Conservation (phyloP, 2,329 filamentous ascomycete genomes). For the Fusarium domesticum region DNA sequence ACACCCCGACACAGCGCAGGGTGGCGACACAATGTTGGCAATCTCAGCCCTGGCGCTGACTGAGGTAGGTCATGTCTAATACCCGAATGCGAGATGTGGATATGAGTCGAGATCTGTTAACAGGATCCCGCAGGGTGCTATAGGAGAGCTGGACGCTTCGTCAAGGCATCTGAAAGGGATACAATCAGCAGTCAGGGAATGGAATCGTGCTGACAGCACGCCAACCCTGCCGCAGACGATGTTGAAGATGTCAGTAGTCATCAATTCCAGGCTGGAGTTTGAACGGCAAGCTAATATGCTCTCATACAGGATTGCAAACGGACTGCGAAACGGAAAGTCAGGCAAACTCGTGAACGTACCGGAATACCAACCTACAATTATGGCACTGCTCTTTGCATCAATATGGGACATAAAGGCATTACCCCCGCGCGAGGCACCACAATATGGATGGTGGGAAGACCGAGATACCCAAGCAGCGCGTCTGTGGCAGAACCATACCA, state of each 20-base stretch:
- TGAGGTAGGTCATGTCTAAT: constrained; percentile 34
- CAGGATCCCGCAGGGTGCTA: constrained; percentile 35
- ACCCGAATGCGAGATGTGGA: background rate
- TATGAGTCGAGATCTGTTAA: constrained; percentile 11
- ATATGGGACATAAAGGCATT: constrained; percentile 40
- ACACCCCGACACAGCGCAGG: constrained; percentile 36
- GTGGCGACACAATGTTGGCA: constrained; percentile 43
- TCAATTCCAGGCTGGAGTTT: constrained; percentile 7
- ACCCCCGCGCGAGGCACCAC: constrained; percentile 35
- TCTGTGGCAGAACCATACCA: constrained; percentile 38
- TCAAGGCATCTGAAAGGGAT: constrained; percentile 43
- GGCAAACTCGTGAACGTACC: constrained; percentile 40
- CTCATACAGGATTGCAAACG: constrained; percentile 38
- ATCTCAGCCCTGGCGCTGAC: constrained; percentile 44
- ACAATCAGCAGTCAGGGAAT: constrained; percentile 28
- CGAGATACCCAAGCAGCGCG: constrained; percentile 35
- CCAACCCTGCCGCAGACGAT: constrained; percentile 41
- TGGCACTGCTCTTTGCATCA: constrained; percentile 44
- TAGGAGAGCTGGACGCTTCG: constrained; percentile 43
- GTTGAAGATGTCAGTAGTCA: constrained; percentile 38
- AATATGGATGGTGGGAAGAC: constrained; percentile 38
- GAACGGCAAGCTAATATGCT: constrained; percentile 8
- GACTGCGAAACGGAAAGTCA: constrained; percentile 39
- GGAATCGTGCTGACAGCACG: constrained; percentile 16
- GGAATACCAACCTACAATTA: constrained; percentile 44